These are phyloP conservation scores for Brettanomyces custersianus DNA, from an alignment of 805 yeast genomes.

Conservation along the genomic window DNA sequence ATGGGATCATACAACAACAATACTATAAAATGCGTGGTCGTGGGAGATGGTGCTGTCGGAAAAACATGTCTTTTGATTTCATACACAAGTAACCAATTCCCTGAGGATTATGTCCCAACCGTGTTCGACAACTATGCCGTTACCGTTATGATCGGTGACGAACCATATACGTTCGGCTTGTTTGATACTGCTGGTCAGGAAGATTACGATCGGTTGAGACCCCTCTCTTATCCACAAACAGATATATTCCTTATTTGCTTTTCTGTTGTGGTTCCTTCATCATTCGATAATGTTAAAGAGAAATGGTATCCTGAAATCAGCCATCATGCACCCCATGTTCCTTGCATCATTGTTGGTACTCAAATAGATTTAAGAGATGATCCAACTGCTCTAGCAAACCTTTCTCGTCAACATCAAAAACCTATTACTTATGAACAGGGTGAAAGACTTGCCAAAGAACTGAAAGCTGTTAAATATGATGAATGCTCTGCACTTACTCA, in stretches of 20 bases:
- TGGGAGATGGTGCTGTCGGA: slow-evolving; percentile 99
- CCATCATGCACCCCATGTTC: slow-evolving; percentile 95
- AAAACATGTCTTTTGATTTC: slow-evolving; percentile 93
- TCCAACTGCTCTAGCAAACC: slow-evolving; percentile 79
- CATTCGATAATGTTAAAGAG: slow-evolving; percentile 94
- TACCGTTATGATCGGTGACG: slow-evolving; percentile 94
- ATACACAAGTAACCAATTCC: slow-evolving; percentile 93
- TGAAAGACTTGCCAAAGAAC: slow-evolving; percentile 85
- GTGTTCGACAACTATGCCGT: slow-evolving; percentile 94
- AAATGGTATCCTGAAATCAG: slow-evolving; percentile 97
- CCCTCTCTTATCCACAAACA: slow-evolving; percentile 92
- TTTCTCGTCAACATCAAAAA: slow-evolving; percentile 80
- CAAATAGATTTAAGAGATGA: slow-evolving; percentile 93
- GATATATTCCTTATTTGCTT: slow-evolving; percentile 95
- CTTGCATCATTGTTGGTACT: slow-evolving; percentile 94
- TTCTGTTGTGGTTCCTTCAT: slow-evolving; percentile 93
- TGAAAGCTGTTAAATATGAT: slow-evolving; percentile 92
- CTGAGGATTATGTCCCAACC: slow-evolving; percentile 98
- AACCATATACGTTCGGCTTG: slow-evolving; percentile 93
- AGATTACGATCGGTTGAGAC: slow-evolving; percentile 96
- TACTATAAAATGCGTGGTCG: slow-evolving; percentile 90
- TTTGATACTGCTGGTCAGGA: slow-evolving; percentile 99
- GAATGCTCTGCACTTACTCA: slow-evolving; percentile 98
- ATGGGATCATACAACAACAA: slow-evolving; percentile 28
- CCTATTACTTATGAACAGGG: slow-evolving; percentile 86